These are phyloP conservation scores for Pestalotiopsis sp. DNA, from an alignment of 2,329 filamentous ascomycete species.

Conservation along the genomic window DNA sequence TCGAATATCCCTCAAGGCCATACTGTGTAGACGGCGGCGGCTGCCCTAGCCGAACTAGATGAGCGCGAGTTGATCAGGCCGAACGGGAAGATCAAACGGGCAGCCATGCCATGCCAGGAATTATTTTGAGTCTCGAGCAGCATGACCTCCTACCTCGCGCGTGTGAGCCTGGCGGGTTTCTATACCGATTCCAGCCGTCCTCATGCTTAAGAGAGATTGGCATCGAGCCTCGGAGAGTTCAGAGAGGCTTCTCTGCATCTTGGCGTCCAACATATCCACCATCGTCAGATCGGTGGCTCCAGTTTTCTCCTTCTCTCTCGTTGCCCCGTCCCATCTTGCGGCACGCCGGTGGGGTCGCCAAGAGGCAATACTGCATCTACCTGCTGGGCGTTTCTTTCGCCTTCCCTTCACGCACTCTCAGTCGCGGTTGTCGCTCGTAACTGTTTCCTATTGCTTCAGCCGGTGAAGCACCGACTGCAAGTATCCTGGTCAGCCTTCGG, in stretches of 20 bases:
- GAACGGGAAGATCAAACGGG: not conserved
- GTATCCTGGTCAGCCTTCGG: too few relatives aligned
- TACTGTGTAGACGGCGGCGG: not conserved
- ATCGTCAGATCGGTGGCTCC: constrained; percentile 7
- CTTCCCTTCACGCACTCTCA: not conserved
- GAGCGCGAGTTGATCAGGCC: not conserved
- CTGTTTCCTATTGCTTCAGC: not conserved
- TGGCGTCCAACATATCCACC: constrained; percentile 8
- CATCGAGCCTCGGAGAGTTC: not conserved
- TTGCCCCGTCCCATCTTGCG: constrained; percentile 3
- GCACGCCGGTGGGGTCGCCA: constrained; percentile 3
- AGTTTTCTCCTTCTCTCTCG: not conserved
- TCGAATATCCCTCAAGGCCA: not conserved
- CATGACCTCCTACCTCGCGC: not conserved
- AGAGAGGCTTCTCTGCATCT: not conserved
- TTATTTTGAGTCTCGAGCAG: not conserved
- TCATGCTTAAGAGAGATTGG: not conserved
- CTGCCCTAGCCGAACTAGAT: not conserved
- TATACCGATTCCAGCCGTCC: not conserved
- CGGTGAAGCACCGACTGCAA: not conserved
- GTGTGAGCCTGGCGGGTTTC: not conserved
- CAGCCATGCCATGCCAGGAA: not conserved
- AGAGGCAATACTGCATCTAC: not conserved
- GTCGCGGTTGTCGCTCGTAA: not conserved
- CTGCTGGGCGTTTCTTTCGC: not conserved